These are phyloP conservation scores for Boletus edulis DNA, from an alignment of 768 basidiomycete species.

Conservation along the genomic window DNA sequence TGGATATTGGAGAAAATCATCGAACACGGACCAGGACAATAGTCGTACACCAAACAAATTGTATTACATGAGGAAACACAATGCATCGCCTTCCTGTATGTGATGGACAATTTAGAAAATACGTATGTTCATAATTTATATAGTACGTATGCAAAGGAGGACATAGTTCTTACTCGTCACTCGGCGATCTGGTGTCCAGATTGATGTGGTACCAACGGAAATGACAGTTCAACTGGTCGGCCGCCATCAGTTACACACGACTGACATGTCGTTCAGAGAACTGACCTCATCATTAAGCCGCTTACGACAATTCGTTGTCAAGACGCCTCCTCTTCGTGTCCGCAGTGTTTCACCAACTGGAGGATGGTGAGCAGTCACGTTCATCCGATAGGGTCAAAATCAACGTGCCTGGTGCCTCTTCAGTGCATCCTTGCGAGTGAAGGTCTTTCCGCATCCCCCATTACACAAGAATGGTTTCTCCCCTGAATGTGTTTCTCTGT, in stretches of 20 bases:
- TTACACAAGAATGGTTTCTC: constrained; percentile 85
- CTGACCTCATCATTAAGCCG: constrained; percentile 13
- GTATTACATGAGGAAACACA: constrained; percentile 23
- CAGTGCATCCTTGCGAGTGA: constrained; percentile 82
- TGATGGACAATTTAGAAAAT: constrained; percentile 13
- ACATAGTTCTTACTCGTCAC: constrained; percentile 18
- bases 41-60: constrained; percentile 22
- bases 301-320: constrained; percentile 22
- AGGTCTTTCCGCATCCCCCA: constrained; percentile 83
- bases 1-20: constrained; percentile 79
- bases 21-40: constrained; percentile 24
- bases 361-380: constrained; percentile 13
- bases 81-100: constrained; percentile 10
- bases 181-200: constrained; percentile 17
- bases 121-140: constrained; percentile 31
- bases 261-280: constrained; percentile 9
- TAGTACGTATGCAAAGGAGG: constrained; percentile 26
- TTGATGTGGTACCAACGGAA: constrained; percentile 25
- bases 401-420: constrained; percentile 76
- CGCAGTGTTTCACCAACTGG: constrained; percentile 77
- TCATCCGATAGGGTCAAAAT: background rate
- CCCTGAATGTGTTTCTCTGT: constrained; percentile 81
- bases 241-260: constrained; percentile 20
- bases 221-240: constrained; percentile 19
- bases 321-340: constrained; percentile 55